Percentiles rank a stretch among this genome's conserved stretches.
These are phyloP conservation scores for Fusarium sp. DNA, from an alignment of 2,329 filamentous ascomycete species.

Conservation along the genomic window DNA sequence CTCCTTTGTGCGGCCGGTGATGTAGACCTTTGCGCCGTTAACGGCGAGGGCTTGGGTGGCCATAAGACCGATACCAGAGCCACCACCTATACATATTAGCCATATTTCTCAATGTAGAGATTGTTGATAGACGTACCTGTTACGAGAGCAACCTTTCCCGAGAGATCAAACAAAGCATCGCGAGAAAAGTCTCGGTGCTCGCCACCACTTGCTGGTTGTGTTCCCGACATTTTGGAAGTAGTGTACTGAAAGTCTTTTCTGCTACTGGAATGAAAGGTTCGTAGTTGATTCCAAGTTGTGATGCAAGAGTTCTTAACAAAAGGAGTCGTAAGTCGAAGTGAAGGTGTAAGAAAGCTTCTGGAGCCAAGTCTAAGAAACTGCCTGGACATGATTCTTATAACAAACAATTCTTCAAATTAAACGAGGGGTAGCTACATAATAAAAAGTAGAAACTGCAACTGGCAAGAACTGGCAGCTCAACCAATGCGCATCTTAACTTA, in stretches of 20 bases:
- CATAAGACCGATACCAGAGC: slow-evolving; percentile 75
- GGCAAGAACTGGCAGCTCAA: not conserved
- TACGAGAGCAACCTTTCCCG: slow-evolving; percentile 56
- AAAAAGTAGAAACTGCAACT: not conserved
- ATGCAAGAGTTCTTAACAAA: not conserved
- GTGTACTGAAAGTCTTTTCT: not conserved
- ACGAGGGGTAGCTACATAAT: slow-evolving; percentile 15
- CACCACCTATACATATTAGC: slow-evolving; percentile 52
- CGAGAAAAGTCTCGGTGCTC: slow-evolving; percentile 47
- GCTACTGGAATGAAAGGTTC: slow-evolving; percentile 7
- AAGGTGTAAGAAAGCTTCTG: slow-evolving; percentile 4
- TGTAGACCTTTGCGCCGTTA: slow-evolving; percentile 77
- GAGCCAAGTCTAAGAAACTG: slow-evolving; percentile 3
- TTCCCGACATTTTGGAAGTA: slow-evolving; percentile 28
- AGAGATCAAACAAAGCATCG: slow-evolving; percentile 54
- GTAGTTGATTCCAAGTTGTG: not conserved
- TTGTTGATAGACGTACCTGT: too few relatives aligned
- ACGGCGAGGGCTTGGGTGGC: slow-evolving; percentile 72
- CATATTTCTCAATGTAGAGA: too few relatives aligned
- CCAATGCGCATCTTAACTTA: slow-evolving; percentile 27
- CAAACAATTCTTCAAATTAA: not conserved
- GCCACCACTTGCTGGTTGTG: slow-evolving; percentile 28
- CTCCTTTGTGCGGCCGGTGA: slow-evolving; percentile 71
- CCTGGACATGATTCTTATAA: slow-evolving; percentile 30
- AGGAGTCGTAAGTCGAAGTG: not conserved